A percentile compares a stretch with the other conserved stretches of the same genome.
phyloP scores from a whole-genome alignment of 1,284 basidiomycete species.

The Vanrija sp. region DNA sequence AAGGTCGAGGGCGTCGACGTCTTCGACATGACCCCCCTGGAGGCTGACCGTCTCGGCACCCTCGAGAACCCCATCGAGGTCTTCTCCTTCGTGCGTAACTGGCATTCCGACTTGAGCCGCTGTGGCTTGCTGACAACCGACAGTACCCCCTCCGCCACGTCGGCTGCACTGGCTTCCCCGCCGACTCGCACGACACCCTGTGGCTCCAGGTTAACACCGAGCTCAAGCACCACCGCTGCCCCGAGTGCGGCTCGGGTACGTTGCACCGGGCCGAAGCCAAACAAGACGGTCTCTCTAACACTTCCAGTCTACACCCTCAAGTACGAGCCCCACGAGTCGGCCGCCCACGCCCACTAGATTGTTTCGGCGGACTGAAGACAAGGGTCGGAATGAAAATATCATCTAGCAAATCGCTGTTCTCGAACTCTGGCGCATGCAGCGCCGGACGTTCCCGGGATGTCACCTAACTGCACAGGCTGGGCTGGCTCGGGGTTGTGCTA shows the following conservation, averaged over 20 bases:
- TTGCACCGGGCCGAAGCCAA: not conserved
- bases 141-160: slow-evolving; percentile 75
- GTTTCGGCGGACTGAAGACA: slow-evolving; percentile 2
- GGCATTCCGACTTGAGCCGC: not conserved
- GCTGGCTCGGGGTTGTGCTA: no score
- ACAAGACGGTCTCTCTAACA: slow-evolving; percentile 7
- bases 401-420: slow-evolving; percentile 5
- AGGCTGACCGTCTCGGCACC: slow-evolving; percentile 83
- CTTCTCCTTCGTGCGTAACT: slow-evolving; percentile 70
- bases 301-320: slow-evolving; percentile 44
- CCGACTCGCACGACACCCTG: slow-evolving; percentile 83
- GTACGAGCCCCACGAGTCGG: slow-evolving; percentile 37
- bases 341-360: slow-evolving; percentile 34
- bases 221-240: slow-evolving; percentile 66
- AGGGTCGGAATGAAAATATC: slow-evolving; percentile 20
- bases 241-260: slow-evolving; percentile 68
- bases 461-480: no score
- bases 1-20: slow-evolving; percentile 83
- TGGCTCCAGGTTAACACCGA: slow-evolving; percentile 72
- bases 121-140: slow-evolving; percentile 6
- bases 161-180: slow-evolving; percentile 87
- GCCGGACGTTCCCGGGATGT: no score
- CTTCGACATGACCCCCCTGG: slow-evolving; percentile 84
- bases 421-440: no score
- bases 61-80: slow-evolving; percentile 82